Percentiles rank a stretch among this genome's conserved stretches.
phyloP scores from a whole-genome alignment of 805 yeast species.

The Ogataea trehaloabstinens region DNA sequence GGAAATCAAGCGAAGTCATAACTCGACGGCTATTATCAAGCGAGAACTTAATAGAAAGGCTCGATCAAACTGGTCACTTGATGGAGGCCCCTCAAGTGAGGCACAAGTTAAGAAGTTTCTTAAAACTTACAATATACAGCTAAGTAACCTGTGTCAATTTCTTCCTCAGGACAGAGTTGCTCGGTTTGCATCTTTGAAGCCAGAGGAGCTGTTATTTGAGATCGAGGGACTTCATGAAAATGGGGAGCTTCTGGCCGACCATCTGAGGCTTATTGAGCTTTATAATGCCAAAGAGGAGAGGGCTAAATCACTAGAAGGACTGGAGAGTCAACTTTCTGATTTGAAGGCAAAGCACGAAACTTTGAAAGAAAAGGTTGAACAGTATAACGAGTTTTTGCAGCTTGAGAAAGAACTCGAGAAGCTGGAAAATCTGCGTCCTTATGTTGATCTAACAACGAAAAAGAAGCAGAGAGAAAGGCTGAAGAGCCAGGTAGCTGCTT shows the following conservation, averaged over 20 bases:
- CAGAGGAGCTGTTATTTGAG: constrained; percentile 69
- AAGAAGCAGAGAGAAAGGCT: constrained; percentile 34
- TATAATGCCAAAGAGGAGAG: constrained; percentile 41
- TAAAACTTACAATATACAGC: constrained; percentile 64
- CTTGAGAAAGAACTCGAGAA: constrained; percentile 38
- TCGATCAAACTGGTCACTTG: constrained; percentile 53
- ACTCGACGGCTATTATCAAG: constrained; percentile 36
- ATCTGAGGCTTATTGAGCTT: constrained; percentile 51
- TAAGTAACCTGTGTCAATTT: constrained; percentile 91
- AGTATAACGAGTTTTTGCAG: constrained; percentile 42
- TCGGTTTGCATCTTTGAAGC: constrained; percentile 78
- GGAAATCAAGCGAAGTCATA: constrained; percentile 42
- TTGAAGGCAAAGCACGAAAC: constrained; percentile 37
- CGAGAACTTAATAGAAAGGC: constrained; percentile 43
- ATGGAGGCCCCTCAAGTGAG: constrained; percentile 42
- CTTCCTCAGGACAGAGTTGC: constrained; percentile 95
- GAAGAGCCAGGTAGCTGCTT: constrained; percentile 25
- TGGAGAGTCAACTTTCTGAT: constrained; percentile 30
- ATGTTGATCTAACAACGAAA: constrained; percentile 33
- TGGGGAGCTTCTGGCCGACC: constrained; percentile 53
- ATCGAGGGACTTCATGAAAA: constrained; percentile 79
- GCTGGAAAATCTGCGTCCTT: constrained; percentile 36
- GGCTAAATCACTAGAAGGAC: constrained; percentile 27
- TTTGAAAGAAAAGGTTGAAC: constrained; percentile 46
- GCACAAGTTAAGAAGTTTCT: constrained; percentile 44